Base-by-base conservation (phyloP, 1,284 basidiomycete genomes). In the Fomitopsis schrenkii region DNA sequence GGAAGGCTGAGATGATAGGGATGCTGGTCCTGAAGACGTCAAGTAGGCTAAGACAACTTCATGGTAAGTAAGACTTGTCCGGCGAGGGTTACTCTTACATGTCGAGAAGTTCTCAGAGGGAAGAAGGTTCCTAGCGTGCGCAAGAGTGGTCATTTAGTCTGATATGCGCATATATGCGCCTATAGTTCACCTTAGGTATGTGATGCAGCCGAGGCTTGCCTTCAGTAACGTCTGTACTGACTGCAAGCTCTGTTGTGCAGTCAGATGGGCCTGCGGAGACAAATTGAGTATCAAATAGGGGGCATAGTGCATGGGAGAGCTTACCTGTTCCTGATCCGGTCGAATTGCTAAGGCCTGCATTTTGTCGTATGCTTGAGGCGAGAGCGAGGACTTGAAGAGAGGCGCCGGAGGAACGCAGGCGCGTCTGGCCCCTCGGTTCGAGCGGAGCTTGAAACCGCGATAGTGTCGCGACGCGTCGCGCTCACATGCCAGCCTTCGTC, bases 81-180 rank as follows among this genome's bases (percentile, higher is more conserved):
- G 33, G 8, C n/a, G 22, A 3, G 36, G 69, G 62, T 57, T 58
- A 42, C 35, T 35, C 77, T 64, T 63, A 88, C 90, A 86, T 72
- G 88, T 83, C n/a, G 81, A 80, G 68, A 93, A 94, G 66, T 93
- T 92, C 55, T 93, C 90, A 38, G 88, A 85, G 5, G 91, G 90
- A 26, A 94, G 79, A 4, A 94, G 73, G 65, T 88, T 86, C 62
- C 88, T 90, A 67, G 10, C 12, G 53, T 15, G 35, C 22, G 35
- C 8, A 44, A 54, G 4, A 33, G 30, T 33, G 30, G 26, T 19
- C 30, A 17, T 28, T 12, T 7, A n/a, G 28, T 3, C 8, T 53
- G 8, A 35, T 36, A 17, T 19, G 33, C 42, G 62, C 42, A 58
- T 56, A 62, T 59, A 60, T 55, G 38, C n/a, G 33, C 22, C 44